A percentile compares a stretch with the other conserved stretches of the same genome.
These are phyloP conservation scores for Picea abies DNA, from an alignment of 83 land plant species.

Conservation along the genomic window DNA sequence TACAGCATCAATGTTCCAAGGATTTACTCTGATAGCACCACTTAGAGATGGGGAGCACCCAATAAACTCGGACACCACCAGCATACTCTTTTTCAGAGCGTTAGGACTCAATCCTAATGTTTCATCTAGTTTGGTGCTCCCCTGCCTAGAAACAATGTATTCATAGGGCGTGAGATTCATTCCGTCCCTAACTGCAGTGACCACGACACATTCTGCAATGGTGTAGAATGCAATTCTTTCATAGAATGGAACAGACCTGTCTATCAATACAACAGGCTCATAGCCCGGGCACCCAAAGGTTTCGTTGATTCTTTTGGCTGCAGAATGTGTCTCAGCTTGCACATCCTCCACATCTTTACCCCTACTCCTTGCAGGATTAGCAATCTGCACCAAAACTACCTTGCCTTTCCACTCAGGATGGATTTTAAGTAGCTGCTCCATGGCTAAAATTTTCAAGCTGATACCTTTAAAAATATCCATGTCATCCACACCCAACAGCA, in stretches of 20 bases:
- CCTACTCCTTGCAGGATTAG: conserved; percentile 70
- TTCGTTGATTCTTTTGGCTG: conserved; percentile 47
- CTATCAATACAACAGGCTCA: conserved; percentile 40
- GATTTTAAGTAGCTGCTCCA: conserved; percentile 57
- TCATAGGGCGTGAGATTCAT: conserved; percentile 80
- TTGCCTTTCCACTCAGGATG: conserved; percentile 51
- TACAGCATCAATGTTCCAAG: conserved; percentile 74
- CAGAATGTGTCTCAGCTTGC: conserved; percentile 34
- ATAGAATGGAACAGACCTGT: no score
- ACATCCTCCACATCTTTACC: conserved; percentile 14
- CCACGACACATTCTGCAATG: no score
- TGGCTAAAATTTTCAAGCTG: conserved; percentile 57
- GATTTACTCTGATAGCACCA: conserved; percentile 75
- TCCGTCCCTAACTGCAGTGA: conserved; percentile 39
- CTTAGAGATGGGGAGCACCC: conserved; percentile 83
- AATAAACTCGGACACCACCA: conserved; percentile 75
- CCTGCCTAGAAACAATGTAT: conserved; percentile 74
- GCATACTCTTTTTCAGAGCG: conserved; percentile 45
- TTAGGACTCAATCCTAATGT: conserved; percentile 22
- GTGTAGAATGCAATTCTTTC: no score
- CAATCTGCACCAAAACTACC: conserved; percentile 13
- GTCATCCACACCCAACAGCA: conserved; percentile 74
- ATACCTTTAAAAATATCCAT: conserved; percentile 84
- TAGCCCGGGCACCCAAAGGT: conserved; percentile 47
- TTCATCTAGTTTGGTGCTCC: conserved; percentile 31